These are phyloP conservation scores for Microbotryum silenes-acaulis DNA, from an alignment of 1,284 basidiomycete species.

Conservation along the genomic window DNA sequence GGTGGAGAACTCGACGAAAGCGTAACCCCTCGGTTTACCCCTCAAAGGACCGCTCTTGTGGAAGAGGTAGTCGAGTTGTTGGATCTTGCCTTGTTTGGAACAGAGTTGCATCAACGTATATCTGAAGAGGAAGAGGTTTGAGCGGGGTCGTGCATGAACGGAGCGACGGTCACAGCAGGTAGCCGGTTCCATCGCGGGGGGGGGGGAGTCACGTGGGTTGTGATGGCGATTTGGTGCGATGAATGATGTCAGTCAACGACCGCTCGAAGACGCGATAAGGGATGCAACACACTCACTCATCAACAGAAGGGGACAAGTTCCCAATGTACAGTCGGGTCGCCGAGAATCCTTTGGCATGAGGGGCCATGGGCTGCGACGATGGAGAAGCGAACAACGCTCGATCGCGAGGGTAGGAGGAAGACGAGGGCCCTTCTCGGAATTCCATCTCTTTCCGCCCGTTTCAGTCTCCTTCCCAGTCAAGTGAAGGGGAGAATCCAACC, in stretches of 20 bases:
- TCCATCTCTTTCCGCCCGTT: no score
- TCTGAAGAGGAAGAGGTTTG: no score
- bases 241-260: background rate
- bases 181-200: background rate
- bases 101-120: constrained; percentile 82
- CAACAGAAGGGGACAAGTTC: constrained; percentile 76
- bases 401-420: no score
- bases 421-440: no score
- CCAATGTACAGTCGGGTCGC: constrained; percentile 69
- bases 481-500: no score
- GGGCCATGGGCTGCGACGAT: no score
- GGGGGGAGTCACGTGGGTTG: background rate
- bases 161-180: no score
- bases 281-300: constrained; percentile 58
- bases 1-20: constrained; percentile 77
- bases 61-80: constrained; percentile 88
- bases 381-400: no score
- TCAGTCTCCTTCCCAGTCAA: no score
- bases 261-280: background rate
- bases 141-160: no score
- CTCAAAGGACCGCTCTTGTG: constrained; percentile 82
- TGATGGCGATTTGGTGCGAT: background rate
- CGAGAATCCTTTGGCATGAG: background rate
- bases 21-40: constrained; percentile 90
- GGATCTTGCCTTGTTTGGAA: constrained; percentile 80